A percentile compares a stretch with the other conserved stretches of the same genome.
phyloP scores from a whole-genome alignment of 441 rosid genomes.

The Jatropha multifida region DNA sequence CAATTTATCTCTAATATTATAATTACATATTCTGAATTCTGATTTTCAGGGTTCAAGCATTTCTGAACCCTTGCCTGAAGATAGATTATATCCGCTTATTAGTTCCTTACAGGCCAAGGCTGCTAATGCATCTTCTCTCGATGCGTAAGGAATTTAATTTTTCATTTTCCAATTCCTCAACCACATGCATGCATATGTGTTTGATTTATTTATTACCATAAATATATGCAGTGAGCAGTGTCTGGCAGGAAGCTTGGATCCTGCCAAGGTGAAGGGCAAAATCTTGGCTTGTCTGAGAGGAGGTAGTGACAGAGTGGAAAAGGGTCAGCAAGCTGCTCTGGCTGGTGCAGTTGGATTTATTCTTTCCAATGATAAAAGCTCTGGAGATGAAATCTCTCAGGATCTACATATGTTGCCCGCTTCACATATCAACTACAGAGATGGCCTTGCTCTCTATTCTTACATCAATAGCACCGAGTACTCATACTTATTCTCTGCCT shows the following conservation, averaged over 20 bases:
- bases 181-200: too few relatives aligned
- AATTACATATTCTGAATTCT: not conserved
- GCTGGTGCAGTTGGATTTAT: conserved; percentile 70
- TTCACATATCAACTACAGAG: conserved; percentile 40
- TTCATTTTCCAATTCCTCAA: not conserved
- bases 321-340: conserved; percentile 38
- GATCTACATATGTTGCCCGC: conserved; percentile 62
- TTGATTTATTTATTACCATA: not conserved
- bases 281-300: conserved; percentile 53
- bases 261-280: conserved; percentile 48
- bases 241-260: conserved; percentile 38
- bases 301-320: conserved; percentile 35
- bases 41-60: conserved; percentile 13
- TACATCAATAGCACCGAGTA: conserved; percentile 44
- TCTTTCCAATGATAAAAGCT: conserved; percentile 41
- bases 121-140: conserved; percentile 44
- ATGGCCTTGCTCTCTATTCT: conserved; percentile 33
- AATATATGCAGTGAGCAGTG: conserved; percentile 44
- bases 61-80: conserved; percentile 36
- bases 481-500: not conserved
- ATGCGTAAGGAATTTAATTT: conserved; percentile 36
- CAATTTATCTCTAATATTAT: not conserved
- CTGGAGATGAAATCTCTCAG: conserved; percentile 36
- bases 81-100: conserved; percentile 53
- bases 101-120: conserved; percentile 47